Conservation (phyloP, 257 asterid species). For the Rauvolfia tetraphylla region DNA sequence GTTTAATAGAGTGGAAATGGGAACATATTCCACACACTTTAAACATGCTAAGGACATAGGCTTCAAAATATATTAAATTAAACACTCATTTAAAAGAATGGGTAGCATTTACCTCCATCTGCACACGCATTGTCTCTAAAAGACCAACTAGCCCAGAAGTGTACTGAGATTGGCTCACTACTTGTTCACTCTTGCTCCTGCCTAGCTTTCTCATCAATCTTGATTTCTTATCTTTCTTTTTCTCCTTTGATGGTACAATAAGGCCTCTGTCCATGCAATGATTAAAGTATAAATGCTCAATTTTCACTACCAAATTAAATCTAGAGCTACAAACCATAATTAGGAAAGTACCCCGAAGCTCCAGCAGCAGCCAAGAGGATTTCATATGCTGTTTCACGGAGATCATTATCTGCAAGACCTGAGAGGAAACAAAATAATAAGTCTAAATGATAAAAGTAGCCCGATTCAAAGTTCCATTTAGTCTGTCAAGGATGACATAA, state of each 20-base stretch:
- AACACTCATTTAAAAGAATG: neutral
- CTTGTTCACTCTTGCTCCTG: conserved; percentile 67
- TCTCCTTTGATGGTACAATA: conserved; percentile 88
- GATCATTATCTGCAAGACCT: conserved; percentile 89
- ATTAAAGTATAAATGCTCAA: conserved; percentile 17
- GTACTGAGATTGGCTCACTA: conserved; percentile 49
- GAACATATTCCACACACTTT: neutral
- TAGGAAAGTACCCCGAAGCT: conserved; percentile 78
- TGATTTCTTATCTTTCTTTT: conserved; percentile 78
- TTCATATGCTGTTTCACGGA: conserved; percentile 94
- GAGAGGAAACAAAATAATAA: conserved; percentile 19
- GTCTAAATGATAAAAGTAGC: neutral
- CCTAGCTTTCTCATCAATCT: conserved; percentile 86
- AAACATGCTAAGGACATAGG: neutral
- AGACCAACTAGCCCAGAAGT: conserved; percentile 83
- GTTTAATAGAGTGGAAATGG: neutral
- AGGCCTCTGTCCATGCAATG: conserved; percentile 65
- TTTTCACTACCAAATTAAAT: conserved; percentile 17
- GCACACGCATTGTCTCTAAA: conserved; percentile 97
- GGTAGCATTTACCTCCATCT: conserved; percentile 76
- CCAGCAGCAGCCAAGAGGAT: conserved; percentile 97
- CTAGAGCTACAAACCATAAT: conserved; percentile 10
- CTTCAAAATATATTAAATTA: neutral
- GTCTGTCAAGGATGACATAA: neutral
- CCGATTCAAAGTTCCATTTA: neutral